Evolutionary conservation across 495 filamentous ascomycete genomes (phyloP), one percentile per base, ranked within the genome.

Genomic region (Xylaria intraflava): DNA sequence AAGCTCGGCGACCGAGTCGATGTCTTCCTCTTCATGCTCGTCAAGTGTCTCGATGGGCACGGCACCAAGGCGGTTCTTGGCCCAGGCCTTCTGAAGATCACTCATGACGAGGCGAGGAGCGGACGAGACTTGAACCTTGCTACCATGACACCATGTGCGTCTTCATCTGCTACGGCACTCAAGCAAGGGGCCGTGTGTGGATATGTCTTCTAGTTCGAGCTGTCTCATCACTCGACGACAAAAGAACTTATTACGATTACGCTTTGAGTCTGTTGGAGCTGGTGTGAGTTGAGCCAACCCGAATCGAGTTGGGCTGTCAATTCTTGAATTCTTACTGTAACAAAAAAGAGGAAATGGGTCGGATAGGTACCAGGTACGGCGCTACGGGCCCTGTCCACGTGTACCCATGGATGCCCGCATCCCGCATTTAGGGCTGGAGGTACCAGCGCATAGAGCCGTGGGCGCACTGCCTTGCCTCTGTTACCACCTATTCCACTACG

Each of bases 21-120:
- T 76, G 57, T 81, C 80, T 9, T 80, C 72, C 27, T 79, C 75
- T 60, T 82, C 78, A 11, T 71, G 69, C 46, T 79, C 75, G 38
- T 77, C 68, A 30, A 76, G 67, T 39, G 60, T 62, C 59, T 71
- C 68, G 30, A 80, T 77, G 5, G 89, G 83, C 19, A 87, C 70
- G 56, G 73, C 72, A 57, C 77, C 76, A 59, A 94, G 73, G 72
- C 87, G 90, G 35, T 88, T 77, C 69, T 88, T 90, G 64, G 85
- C 85, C 69, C 90, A 93, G 48, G 83, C 82, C 65, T 82, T 86
- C 71, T 92, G 89, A 31, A 96, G 81, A 52, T 90, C 83, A 65
- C 88, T 94, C 91, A 96, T 96, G 62, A 57, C 65, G 44, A 55
- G 52, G 48, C 20, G 45, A 16, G 35, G 52, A 42, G 45, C 19